Percentiles rank a stretch among this genome's conserved stretches.
These are phyloP conservation scores for Colletotrichum orbiculare DNA, from an alignment of 2,329 filamentous ascomycete species.

Conservation along the genomic window DNA sequence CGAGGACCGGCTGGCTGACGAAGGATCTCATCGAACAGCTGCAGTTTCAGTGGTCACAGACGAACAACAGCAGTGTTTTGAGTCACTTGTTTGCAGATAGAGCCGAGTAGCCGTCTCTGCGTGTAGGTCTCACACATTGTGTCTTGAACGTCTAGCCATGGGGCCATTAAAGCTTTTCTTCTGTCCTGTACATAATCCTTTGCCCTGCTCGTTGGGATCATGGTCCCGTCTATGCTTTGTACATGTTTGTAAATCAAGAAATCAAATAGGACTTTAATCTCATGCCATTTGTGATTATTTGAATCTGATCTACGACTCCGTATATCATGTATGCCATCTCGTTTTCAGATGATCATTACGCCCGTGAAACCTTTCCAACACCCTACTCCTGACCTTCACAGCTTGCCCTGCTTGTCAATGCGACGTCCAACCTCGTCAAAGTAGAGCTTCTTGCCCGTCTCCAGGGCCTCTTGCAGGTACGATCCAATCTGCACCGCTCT, in stretches of 20 bases:
- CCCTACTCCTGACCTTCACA: conserved; percentile 41
- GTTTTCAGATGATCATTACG: neutral
- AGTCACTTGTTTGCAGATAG: conserved; percentile 4
- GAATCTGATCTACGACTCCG: too few relatives aligned
- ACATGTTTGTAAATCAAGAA: too few relatives aligned
- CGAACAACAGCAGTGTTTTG: conserved; percentile 9
- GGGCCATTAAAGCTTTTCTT: too few relatives aligned
- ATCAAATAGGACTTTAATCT: too few relatives aligned
- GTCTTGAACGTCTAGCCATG: neutral
- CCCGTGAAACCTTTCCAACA: neutral
- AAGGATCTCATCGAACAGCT: conserved; percentile 15
- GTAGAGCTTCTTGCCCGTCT: conserved; percentile 65
- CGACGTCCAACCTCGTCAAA: conserved; percentile 65
- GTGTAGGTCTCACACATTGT: neutral
- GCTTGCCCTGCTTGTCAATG: conserved; percentile 50
- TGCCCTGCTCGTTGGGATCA: too few relatives aligned
- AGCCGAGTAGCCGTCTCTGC: neutral
- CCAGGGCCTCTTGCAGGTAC: conserved; percentile 67
- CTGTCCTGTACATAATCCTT: too few relatives aligned
- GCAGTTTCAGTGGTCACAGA: conserved; percentile 8
- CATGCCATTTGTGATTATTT: too few relatives aligned
- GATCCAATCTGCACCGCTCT: conserved; percentile 70
- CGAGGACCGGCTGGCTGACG: conserved; percentile 21
- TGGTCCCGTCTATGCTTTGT: too few relatives aligned
- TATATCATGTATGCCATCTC: neutral